Percentiles rank a stretch among this genome's conserved stretches.
Conservation (phyloP, 2,329 filamentous ascomycete species). For the Lachnellula suecica region DNA sequence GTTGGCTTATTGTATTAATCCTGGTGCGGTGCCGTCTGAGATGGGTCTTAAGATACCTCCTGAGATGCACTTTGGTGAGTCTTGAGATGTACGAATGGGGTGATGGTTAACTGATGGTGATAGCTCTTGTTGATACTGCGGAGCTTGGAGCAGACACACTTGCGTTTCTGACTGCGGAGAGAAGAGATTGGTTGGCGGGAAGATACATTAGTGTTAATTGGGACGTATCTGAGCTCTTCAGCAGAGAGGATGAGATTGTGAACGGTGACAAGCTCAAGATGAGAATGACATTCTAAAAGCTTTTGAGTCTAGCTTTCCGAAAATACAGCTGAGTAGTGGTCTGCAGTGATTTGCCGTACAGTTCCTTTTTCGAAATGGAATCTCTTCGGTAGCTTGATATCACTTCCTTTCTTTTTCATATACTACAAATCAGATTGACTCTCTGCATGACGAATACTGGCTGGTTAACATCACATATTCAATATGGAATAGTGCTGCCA, state of each 20-base stretch:
- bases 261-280: constrained; percentile 33
- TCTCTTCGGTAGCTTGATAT: too few relatives aligned
- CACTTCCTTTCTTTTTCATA: too few relatives aligned
- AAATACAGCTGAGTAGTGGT: too few relatives aligned
- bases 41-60: constrained; percentile 33
- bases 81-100: not conserved
- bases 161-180: constrained; percentile 40
- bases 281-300: constrained; percentile 26
- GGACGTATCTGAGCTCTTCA: constrained; percentile 46
- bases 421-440: too few relatives aligned
- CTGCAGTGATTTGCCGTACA: not conserved
- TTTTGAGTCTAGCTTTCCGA: too few relatives aligned
- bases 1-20: constrained; percentile 40
- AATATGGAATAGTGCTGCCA: too few relatives aligned
- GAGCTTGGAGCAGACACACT: constrained; percentile 43
- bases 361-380: not conserved
- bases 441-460: too few relatives aligned
- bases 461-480: too few relatives aligned
- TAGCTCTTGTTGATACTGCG: constrained; percentile 36
- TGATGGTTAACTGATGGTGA: constrained; percentile 2
- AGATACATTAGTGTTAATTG: constrained; percentile 44
- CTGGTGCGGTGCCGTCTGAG: constrained; percentile 40
- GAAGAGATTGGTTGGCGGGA: constrained; percentile 45
- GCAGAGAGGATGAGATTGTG: constrained; percentile 43
- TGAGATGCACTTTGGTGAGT: constrained; percentile 25